Percentiles rank a stretch among this genome's conserved stretches.
Conservation (phyloP, 1,139 yeast genomes). For the Pichia sp. region DNA sequence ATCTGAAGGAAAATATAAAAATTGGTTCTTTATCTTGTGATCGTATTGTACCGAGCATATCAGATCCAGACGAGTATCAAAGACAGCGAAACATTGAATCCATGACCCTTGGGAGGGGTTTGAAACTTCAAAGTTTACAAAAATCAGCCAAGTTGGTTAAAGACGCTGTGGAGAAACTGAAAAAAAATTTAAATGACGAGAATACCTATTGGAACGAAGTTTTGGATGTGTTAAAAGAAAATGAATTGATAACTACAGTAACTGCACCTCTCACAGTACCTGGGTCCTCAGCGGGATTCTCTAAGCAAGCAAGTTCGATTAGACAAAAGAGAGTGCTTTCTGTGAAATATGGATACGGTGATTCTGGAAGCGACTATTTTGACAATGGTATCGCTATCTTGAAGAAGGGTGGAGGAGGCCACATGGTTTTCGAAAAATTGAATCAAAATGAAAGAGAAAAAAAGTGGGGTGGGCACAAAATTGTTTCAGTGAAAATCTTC, state of each 20-base stretch:
- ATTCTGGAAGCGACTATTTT: conserved; percentile 74
- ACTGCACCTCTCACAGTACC: conserved; percentile 34
- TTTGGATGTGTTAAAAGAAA: conserved; percentile 47
- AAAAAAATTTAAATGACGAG: conserved; percentile 58
- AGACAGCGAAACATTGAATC: conserved; percentile 28
- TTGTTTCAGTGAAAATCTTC: conserved; percentile 49
- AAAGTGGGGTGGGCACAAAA: conserved; percentile 33
- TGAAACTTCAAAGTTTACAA: conserved; percentile 73
- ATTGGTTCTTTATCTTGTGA: conserved; percentile 78
- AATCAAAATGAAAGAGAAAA: conserved; percentile 31
- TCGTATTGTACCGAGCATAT: conserved; percentile 32
- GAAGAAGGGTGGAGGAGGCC: conserved; percentile 35
- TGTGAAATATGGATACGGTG: conserved; percentile 86
- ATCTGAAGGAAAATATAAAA: conserved; percentile 70
- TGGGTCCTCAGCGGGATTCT: conserved; percentile 25
- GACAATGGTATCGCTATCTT: conserved; percentile 76
- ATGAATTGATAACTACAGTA: conserved; percentile 72
- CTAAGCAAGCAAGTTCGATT: conserved; percentile 28
- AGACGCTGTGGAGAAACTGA: conserved; percentile 49
- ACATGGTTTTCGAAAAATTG: conserved; percentile 28
- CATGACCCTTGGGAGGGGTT: conserved; percentile 59
- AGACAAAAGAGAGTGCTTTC: conserved; percentile 45
- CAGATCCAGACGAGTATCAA: conserved; percentile 20
- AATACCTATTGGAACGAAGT: conserved; percentile 70
- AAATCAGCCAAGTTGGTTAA: conserved; percentile 52